Base-by-base conservation (phyloP, 2,329 filamentous ascomycete genomes). In the Metarhizium sp. region DNA sequence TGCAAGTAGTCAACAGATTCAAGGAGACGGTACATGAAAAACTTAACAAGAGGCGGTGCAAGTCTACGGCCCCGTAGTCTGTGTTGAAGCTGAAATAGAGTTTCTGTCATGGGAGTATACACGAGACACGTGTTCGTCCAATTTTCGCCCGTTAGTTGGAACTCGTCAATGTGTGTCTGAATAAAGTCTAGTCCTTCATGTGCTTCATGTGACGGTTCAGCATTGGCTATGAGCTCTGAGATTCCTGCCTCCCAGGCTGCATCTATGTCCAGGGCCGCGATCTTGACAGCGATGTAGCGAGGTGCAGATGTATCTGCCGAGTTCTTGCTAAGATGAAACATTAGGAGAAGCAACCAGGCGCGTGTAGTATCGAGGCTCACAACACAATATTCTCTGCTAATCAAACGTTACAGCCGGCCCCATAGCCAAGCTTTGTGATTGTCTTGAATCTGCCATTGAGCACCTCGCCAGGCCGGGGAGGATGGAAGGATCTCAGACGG, bases 381-480 rank as follows among this genome's bases (percentile, higher is more conserved):
- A 52, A 60, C 49, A 54, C 48, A 30, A 64, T 53, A 50, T 63
- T 62, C 50, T 63, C 59, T 25, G 69, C 69, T 34, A 73, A 62
- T 69, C 71, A 74, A 38, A 72, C 69, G 18, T 70, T 73, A 47
- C 69, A 73, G 20, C 61, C 64, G 7, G 60, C 60, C 38, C 69
- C 70, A 55, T 61, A 71, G 10, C 69, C 71, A 20, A 74, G 61
- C 61, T 73, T 72, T 20, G 63, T 57, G 20, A 68, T 60, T 1
- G 68, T 62, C 57, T 69, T 66, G 60, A 72, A 73, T 57, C 65
- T 60, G 42, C 63, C 58, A 51, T 69, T 62, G 16, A 73, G 62
- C 20, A 69, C 53, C 48, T 69, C 62, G 16, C 65, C 61, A 3
- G 59, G 46, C 3, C 52, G 42, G 1, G 62, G 61, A 2, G 55